A percentile compares a stretch with the other conserved stretches of the same genome.
These are phyloP conservation scores for Boletus tomentosulus DNA, from an alignment of 768 basidiomycete genomes.

Conservation along the genomic window DNA sequence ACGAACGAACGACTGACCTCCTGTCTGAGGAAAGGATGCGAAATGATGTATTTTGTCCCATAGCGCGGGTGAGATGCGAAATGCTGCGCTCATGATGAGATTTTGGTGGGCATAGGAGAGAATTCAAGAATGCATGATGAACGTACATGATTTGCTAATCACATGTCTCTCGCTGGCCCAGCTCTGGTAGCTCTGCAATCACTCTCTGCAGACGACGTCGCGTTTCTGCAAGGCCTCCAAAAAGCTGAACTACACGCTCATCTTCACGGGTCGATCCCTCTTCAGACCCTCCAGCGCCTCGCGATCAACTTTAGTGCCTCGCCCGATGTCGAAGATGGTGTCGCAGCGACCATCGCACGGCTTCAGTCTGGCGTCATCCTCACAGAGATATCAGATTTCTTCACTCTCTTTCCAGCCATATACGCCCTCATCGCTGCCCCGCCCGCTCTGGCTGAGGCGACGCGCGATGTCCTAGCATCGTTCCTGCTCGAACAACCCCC, in stretches of 20 bases:
- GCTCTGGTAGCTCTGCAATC: slow-evolving; percentile 51
- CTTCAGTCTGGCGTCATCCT: slow-evolving; percentile 41
- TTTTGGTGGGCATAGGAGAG: background rate
- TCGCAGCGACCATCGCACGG: slow-evolving; percentile 42
- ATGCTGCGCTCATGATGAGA: slow-evolving; percentile 34
- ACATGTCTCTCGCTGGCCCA: slow-evolving; percentile 24
- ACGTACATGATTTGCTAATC: slow-evolving; percentile 1
- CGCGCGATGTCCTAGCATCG: slow-evolving; percentile 58
- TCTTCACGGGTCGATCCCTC: slow-evolving; percentile 79
- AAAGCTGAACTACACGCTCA: slow-evolving; percentile 89
- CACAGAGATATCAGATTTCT: slow-evolving; percentile 65
- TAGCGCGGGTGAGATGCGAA: slow-evolving; percentile 70
- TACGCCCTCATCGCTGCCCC: slow-evolving; percentile 72
- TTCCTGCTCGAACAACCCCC: slow-evolving; percentile 44
- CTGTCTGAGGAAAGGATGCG: slow-evolving; percentile 89
- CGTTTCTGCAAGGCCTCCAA: slow-evolving; percentile 59
- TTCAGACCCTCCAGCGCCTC: slow-evolving; percentile 57
- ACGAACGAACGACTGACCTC: slow-evolving; percentile 51
- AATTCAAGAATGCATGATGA: background rate
- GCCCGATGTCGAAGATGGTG: slow-evolving; percentile 27
- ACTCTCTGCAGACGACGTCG: slow-evolving; percentile 46
- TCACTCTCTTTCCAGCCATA: slow-evolving; percentile 70
- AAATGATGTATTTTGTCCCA: slow-evolving; percentile 93
- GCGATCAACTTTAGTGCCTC: slow-evolving; percentile 39
- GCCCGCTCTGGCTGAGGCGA: slow-evolving; percentile 46